Percentiles rank a stretch among this genome's conserved stretches.
These are phyloP conservation scores for Fennellomyces sp. DNA, from an alignment of 371 early-diverging fungal genomes.

Conservation along the genomic window DNA sequence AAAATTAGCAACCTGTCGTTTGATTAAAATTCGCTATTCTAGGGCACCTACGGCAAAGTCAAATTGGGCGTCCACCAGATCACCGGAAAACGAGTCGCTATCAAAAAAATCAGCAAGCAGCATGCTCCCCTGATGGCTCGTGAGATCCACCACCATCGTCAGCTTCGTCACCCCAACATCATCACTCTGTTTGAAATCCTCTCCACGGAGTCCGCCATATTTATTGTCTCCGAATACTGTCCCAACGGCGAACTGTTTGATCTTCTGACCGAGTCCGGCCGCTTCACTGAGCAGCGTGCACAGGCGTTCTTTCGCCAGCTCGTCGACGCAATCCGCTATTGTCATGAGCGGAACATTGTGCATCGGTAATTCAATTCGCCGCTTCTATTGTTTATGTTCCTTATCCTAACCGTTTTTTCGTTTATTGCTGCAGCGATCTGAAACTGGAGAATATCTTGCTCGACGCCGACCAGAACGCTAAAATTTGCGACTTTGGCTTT, in stretches of 20 bases:
- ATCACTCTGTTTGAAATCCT: conserved; percentile 87
- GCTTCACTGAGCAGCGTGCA: conserved; percentile 56
- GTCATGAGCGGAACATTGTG: conserved; percentile 77
- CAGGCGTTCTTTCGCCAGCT: conserved; percentile 74
- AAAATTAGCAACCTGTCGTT: not conserved
- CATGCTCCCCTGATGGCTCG: conserved; percentile 77
- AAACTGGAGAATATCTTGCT: conserved; percentile 88
- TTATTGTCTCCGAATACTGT: conserved; percentile 82
- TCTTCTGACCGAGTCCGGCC: conserved; percentile 63
- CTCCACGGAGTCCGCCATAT: conserved; percentile 78
- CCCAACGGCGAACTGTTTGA: conserved; percentile 80
- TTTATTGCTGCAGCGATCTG: conserved; percentile 61
- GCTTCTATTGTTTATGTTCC: not conserved
- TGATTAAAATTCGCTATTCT: not conserved
- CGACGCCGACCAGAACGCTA: conserved; percentile 73
- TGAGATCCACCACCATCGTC: conserved; percentile 90
- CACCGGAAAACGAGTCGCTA: conserved; percentile 84
- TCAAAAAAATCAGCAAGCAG: conserved; percentile 86
- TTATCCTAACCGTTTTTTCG: not conserved
- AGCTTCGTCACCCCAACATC: conserved; percentile 84
- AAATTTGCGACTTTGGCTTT: conserved; percentile 92
- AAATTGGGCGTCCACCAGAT: conserved; percentile 78
- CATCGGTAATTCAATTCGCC: conserved; percentile 62
- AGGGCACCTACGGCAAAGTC: conserved; percentile 89
- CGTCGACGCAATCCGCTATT: conserved; percentile 74